phyloP scores from a whole-genome alignment of 495 filamentous ascomycete genomes.

The Podospora sp. region DNA sequence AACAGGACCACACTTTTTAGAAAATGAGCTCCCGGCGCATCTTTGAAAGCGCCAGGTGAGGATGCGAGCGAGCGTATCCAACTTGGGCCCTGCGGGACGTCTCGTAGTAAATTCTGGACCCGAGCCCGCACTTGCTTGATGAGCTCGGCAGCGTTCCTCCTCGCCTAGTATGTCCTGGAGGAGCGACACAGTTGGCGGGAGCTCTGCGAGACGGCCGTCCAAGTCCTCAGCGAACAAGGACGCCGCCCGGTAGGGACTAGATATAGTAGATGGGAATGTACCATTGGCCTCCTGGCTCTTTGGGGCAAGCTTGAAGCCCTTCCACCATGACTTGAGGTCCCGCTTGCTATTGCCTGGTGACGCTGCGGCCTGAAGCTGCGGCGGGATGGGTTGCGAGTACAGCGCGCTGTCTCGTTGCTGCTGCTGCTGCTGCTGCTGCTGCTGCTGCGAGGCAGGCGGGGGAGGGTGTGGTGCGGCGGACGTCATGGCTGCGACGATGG shows the following conservation, averaged over 20 bases:
- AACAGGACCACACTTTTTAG: conserved; percentile 6
- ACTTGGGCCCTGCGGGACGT: conserved; percentile 21
- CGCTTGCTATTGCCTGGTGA: conserved; percentile 65
- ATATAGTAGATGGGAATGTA: conserved; percentile 46
- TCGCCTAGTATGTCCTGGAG: conserved; percentile 23
- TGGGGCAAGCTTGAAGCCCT: conserved; percentile 73
- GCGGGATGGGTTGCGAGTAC: conserved; percentile 23
- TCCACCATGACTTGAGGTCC: conserved; percentile 91
- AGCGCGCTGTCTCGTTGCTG: conserved; percentile 24
- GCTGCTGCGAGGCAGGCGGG: conserved; percentile 28
- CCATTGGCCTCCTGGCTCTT: conserved; percentile 79
- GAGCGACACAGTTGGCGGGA: conserved; percentile 24
- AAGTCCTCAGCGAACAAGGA: conserved; percentile 29
- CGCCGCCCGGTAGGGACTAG: conserved; percentile 17
- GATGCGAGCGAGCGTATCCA: conserved; percentile 28
- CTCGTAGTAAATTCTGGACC: conserved; percentile 21
- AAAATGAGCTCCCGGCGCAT: conserved; percentile 17
- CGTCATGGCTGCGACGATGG: conserved; percentile 38
- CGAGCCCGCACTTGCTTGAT: conserved; percentile 39
- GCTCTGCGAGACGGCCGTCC: conserved; percentile 24
- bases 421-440: conserved; percentile 24
- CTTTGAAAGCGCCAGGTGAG: conserved; percentile 23
- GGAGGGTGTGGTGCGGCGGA: conserved; percentile 30
- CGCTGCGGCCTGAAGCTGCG: conserved; percentile 45
- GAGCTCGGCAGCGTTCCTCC: conserved; percentile 24